phyloP scores from a whole-genome alignment of 73 alveolate genomes.

The Paramecium sexaurelia region DNA sequence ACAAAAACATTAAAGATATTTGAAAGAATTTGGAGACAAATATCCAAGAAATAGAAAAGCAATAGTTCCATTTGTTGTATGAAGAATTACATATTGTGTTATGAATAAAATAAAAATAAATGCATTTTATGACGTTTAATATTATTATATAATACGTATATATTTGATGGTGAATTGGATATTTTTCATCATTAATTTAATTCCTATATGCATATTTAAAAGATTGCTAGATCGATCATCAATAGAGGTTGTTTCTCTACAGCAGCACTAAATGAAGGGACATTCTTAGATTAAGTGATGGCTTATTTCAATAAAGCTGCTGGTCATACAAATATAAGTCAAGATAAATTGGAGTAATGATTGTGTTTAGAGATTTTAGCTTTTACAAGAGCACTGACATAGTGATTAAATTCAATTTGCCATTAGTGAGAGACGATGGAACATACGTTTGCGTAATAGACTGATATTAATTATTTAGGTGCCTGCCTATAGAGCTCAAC shows the following conservation, averaged over 20 bases:
- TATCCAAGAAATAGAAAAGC: conserved; percentile 82
- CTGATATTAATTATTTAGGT: conserved; percentile 61
- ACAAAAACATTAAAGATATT: conserved; percentile 77
- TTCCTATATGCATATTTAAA: not conserved
- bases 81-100: conserved; percentile 17
- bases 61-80: conserved; percentile 82
- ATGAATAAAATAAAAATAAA: not conserved
- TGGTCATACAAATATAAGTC: conserved; percentile 71
- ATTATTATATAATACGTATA: conserved; percentile 10
- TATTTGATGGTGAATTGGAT: not conserved
- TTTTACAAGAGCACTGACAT: conserved; percentile 74
- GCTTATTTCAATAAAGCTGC: conserved; percentile 83
- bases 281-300: conserved; percentile 79
- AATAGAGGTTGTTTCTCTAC: not conserved
- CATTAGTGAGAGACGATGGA: conserved; percentile 82
- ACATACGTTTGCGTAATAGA: conserved; percentile 62
- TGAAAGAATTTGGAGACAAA: conserved; percentile 76
- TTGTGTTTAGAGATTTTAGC: not conserved
- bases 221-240: not conserved
- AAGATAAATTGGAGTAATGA: conserved; percentile 66
- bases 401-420: conserved; percentile 73
- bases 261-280: conserved; percentile 10
- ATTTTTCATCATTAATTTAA: not conserved
- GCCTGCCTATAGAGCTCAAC: conserved; percentile 88
- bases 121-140: conserved; percentile 11